These are phyloP conservation scores for Tetrapisispora iriomotensis DNA, from an alignment of 805 yeast genomes.

Conservation along the genomic window DNA sequence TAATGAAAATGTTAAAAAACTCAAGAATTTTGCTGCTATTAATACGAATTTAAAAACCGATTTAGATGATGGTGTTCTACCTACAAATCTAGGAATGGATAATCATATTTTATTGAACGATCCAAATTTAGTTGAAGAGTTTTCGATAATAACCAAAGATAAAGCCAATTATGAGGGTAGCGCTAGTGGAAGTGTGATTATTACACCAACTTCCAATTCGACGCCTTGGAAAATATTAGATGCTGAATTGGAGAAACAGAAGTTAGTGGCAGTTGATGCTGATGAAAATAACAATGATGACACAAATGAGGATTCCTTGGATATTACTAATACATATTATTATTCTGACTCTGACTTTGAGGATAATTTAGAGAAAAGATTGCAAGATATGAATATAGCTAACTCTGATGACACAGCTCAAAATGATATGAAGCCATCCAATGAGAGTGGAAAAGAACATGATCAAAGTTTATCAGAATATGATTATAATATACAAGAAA, in stretches of 20 bases:
- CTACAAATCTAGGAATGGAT: neutral
- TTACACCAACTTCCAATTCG: conserved; percentile 10
- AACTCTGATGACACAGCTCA: neutral
- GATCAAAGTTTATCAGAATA: neutral
- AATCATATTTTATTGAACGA: conserved; percentile 16
- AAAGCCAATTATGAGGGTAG: conserved; percentile 9
- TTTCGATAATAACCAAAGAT: conserved; percentile 17
- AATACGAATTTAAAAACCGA: neutral
- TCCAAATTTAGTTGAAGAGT: conserved; percentile 25
- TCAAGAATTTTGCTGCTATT: conserved; percentile 2
- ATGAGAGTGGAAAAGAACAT: neutral
- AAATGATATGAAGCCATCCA: neutral
- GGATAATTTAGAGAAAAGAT: conserved; percentile 26
- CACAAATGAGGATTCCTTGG: neutral
- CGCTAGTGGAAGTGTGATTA: conserved; percentile 24
- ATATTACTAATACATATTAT: conserved; percentile 10
- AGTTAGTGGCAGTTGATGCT: neutral
- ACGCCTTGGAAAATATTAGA: neutral
- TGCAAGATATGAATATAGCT: conserved; percentile 15
- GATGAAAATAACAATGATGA: neutral
- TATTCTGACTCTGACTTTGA: conserved; percentile 31
- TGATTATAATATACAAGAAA: neutral
- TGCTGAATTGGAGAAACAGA: neutral
- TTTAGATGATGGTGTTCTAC: neutral
- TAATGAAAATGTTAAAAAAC: neutral